Percentiles rank a stretch among this genome's conserved stretches.
phyloP scores from a whole-genome alignment of 305 asterid species.

The Solanum hybrid region DNA sequence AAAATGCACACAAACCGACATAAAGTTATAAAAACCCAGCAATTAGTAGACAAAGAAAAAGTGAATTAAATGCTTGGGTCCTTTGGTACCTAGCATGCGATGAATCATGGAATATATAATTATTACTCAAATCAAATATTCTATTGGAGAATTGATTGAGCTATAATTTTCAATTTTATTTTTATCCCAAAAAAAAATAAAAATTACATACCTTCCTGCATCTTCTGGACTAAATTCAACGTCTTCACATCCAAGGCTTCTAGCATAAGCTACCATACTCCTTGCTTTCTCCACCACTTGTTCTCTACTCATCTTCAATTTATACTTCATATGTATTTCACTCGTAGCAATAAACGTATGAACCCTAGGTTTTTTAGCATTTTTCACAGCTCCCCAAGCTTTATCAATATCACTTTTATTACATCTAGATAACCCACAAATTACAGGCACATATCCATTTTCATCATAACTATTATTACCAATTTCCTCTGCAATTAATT shows the following conservation, averaged over 20 bases:
- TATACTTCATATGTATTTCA: slow-evolving; percentile 77
- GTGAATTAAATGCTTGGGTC: not conserved
- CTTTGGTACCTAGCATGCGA: not conserved
- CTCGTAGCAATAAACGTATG: slow-evolving; percentile 97
- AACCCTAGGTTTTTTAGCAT: slow-evolving; percentile 73
- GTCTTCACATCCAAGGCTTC: slow-evolving; percentile 78
- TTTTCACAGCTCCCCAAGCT: slow-evolving; percentile 89
- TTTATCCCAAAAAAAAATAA: not conserved
- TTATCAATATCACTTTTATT: slow-evolving; percentile 69
- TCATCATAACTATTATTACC: slow-evolving; percentile 26
- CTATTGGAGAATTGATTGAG: no score
- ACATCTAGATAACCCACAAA: slow-evolving; percentile 89
- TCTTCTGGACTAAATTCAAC: slow-evolving; percentile 97
- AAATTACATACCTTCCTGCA: slow-evolving; percentile 71
- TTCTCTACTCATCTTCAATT: slow-evolving; percentile 68
- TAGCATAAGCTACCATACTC: slow-evolving; percentile 76
- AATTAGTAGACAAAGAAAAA: not conserved
- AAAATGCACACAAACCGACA: not conserved
- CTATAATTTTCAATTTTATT: no score
- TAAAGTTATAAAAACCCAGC: not conserved
- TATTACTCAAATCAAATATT: no score
- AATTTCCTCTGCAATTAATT: slow-evolving; percentile 60
- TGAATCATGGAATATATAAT: not conserved
- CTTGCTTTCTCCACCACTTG: slow-evolving; percentile 76
- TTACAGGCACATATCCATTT: slow-evolving; percentile 54